Percentiles rank a stretch among this genome's conserved stretches.
phyloP scores from a whole-genome alignment of 169 alveolate genomes.

The Eimeria necatrix region DNA sequence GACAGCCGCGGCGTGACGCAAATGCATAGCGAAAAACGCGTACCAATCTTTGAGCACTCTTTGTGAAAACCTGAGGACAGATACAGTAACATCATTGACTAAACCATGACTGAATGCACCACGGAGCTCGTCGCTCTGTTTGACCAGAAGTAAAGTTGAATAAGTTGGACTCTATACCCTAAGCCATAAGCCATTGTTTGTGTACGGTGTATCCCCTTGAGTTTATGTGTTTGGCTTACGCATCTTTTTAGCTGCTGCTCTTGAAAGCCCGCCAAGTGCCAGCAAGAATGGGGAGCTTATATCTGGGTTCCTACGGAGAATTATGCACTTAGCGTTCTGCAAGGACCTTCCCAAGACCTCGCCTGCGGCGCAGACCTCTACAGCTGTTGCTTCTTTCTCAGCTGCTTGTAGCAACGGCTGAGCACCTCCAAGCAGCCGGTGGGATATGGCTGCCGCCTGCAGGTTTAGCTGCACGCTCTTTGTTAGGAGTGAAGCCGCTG shows the following conservation, averaged over 20 bases:
- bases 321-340: not conserved
- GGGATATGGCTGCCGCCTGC: conserved; percentile 24
- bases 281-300: conserved; percentile 41
- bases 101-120: too few relatives aligned
- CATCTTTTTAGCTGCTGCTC: not conserved
- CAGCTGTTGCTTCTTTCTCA: conserved; percentile 22
- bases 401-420: conserved; percentile 34
- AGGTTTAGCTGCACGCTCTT: conserved; percentile 62
- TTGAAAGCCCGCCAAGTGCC: conserved; percentile 56
- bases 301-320: conserved; percentile 32
- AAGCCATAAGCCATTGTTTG: too few relatives aligned
- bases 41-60: conserved; percentile 48
- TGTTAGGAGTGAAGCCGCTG: conserved; percentile 56
- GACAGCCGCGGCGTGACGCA: too few relatives aligned
- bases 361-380: conserved; percentile 67
- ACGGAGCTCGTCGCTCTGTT: too few relatives aligned
- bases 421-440: conserved; percentile 30
- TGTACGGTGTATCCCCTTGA: too few relatives aligned
- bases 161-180: too few relatives aligned
- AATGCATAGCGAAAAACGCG: not conserved
- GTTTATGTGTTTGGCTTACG: not conserved
- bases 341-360: conserved; percentile 66
- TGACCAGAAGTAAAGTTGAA: too few relatives aligned
- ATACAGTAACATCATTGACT: too few relatives aligned
- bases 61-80: conserved; percentile 40